phyloP scores from a whole-genome alignment of 768 basidiomycete genomes.

The Neoboletus brunneissimus region DNA sequence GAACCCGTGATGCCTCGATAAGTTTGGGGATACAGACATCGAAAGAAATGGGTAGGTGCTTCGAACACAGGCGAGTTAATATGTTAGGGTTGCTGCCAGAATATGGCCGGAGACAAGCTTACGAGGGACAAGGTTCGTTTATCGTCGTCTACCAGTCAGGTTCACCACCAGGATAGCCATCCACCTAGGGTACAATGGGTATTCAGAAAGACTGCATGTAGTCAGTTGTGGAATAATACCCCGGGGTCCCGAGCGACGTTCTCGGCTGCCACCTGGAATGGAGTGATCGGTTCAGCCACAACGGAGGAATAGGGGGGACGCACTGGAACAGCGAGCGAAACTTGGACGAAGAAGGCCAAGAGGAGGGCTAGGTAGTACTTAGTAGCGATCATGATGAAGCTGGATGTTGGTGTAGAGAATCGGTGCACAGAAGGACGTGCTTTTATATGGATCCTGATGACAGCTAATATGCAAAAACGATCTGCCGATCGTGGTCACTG shows the following conservation, averaged over 20 bases:
- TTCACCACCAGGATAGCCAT: no score
- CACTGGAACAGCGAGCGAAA: slow-evolving; percentile 25
- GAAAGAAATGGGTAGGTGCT: background rate
- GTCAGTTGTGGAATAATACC: slow-evolving; percentile 5
- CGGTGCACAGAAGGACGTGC: slow-evolving; percentile 2
- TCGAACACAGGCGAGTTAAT: slow-evolving; percentile 4
- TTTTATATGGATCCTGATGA: slow-evolving; percentile 18
- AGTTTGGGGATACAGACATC: background rate
- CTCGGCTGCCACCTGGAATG: slow-evolving; percentile 9
- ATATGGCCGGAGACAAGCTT: background rate
- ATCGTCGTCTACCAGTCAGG: background rate
- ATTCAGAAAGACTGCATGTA: background rate
- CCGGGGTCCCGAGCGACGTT: background rate
- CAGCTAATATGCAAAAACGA: background rate
- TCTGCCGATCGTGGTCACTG: slow-evolving; percentile 8
- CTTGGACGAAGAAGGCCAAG: slow-evolving; percentile 16
- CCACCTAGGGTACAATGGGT: no score
- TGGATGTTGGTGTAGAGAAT: background rate
- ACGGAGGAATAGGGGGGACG: background rate
- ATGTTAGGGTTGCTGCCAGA: background rate
- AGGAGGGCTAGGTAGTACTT: slow-evolving; percentile 22
- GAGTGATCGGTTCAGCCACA: background rate
- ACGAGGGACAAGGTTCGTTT: slow-evolving; percentile 2
- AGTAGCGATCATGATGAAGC: slow-evolving; percentile 16
- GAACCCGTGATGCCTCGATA: background rate